Evolutionary conservation across 768 basidiomycete species (phyloP), one percentile per base, ranked within the genome.

Genomic region (Phaeolepiota aurea): DNA sequence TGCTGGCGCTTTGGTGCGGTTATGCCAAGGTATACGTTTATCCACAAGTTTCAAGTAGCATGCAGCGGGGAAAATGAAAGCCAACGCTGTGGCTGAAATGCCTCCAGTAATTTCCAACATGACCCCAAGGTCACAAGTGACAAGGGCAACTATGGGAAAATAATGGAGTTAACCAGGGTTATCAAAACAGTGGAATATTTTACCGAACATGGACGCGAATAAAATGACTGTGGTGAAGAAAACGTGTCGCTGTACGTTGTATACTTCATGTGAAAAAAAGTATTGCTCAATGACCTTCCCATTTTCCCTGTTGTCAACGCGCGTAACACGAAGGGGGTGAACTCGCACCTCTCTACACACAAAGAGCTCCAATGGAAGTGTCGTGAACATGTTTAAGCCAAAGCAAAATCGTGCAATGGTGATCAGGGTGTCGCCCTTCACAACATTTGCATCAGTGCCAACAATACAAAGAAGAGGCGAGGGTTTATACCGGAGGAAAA

Each of bases 41-140:
- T 80, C 74, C 10, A 71, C 56, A 35, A 94, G 77, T 57, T 84
- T 84, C 52, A 88, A 63, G 65, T 87, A 91, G 58, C 90, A 94
- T 2, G 77, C 80, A 0, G 90, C 83, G 7, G 90, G 86, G 56
- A 91, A 91, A 48, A 97, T 91, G 64, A 82, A 97, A 3, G 94
- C 94, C 7, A 97, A 74, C 0, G 90, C 79, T 0, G 91, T 90
- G 3, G 88, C 88, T 11, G 88, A 88, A 9, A 88, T 74, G n/a
- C 94, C 94, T n/a, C 96, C 96, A 0, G 92, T 93, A 32, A 99
- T 86, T 65, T 99, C 96, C 28, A 99, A 81, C 65, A 94, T 96
- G 33, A 97, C 84, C n/a, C 96, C 96, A 11, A 99, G 74, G 58
- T 99, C 94, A 56, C 92, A 96, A 1, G 94, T 97, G 43, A 92